Evolutionary conservation across 2,329 filamentous ascomycete species (phyloP), one percentile per base, ranked within the genome.

Genomic region (Exophiala sideris): DNA sequence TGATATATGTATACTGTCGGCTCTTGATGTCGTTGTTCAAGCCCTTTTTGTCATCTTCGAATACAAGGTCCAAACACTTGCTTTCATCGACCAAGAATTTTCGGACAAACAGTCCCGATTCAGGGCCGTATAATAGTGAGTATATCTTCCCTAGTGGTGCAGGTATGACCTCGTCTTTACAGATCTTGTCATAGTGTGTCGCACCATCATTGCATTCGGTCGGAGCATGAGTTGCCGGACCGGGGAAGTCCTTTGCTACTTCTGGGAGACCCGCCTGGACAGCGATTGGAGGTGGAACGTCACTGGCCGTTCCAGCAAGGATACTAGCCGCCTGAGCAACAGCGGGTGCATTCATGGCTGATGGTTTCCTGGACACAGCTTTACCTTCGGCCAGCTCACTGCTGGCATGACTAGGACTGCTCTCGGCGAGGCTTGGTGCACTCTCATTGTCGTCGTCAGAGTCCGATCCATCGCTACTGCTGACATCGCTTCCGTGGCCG

Each of bases 121-220:
- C 81, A 2, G 88, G 82, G 0, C 95, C 94, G 66, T 96, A 99
- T 63, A 96, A 80, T 52, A 96, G 74, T 58, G 84, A 87, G 70
- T 95, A 99, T 29, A 97, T 84, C 68, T 96, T 95, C 49, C 94
- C 94, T 1, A 99, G 75, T 0, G 94, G 94, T 1, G 92, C 94
- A 0, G 87, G 80, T 46, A 99, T 86, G 3, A 87, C 76, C 40
- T 96, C 92, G 69, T 99, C 92, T 44, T 87, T 91, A 38, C 96
- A 76, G 2, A 88, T 72, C 67, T 87, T 91, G 58, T 96, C 89
- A 66, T 90, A 96, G 69, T 96, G 94, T 8, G 82, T 81, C 34
- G 82, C 82, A 3, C 77, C 71, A 65, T 99, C 94, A 3, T 84
- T 85, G 67, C 91, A 99, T 40, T 95, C 88, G 0, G 94, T 97